Base-by-base conservation (phyloP, 768 basidiomycete genomes). In the Termitomyces sp. region DNA sequence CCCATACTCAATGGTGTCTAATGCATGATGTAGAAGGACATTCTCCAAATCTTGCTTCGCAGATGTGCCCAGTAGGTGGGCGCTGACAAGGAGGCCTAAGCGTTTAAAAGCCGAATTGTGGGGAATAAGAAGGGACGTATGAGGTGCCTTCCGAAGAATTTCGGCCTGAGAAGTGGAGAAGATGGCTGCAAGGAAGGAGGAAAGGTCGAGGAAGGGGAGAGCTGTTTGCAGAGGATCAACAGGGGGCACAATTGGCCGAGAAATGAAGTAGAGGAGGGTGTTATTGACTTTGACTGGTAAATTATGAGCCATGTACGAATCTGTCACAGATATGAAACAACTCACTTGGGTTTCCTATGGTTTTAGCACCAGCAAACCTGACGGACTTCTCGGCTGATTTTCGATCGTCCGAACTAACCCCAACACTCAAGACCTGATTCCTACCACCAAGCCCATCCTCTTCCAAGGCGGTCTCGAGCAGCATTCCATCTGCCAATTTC, bases 21-120 rank as follows among this genome's bases (percentile, higher is more conserved):
- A 73, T 11, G 87, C 84, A 68, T 98, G 97, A 67, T 98, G 95
- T n/a, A 86, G 76, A 54, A 99, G 81, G 41, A 98, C 88, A 33
- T 81, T 84, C 66, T 88, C 86, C 48, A 98, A 75, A 68, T 98
- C 95, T 57, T 81, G 71, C 68, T 88, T 92, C 6, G 90, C 87
- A 33, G 89, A 81, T 2, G 91, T 76, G 0, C 89, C 77, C 15
- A 98, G 83, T 12, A 99, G 83, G 70, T 98, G 93, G 16, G 81
- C 82, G 73, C 91, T 94, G 61, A 93, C 88, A 46, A 99, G 82
- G 55, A 79, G 66, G 6, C 97, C 97, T 6, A 98, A 81, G 8
- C 86, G 82, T 61, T 86, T 83, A 76, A 97, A 99, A 0, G 94
- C 97, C n/a, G 75, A 69, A 67, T 99, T 99, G 47, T 82, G 86